Evolutionary conservation across 1,284 basidiomycete genomes (phyloP).

Genomic region (Cystobasidium pallidum): DNA sequence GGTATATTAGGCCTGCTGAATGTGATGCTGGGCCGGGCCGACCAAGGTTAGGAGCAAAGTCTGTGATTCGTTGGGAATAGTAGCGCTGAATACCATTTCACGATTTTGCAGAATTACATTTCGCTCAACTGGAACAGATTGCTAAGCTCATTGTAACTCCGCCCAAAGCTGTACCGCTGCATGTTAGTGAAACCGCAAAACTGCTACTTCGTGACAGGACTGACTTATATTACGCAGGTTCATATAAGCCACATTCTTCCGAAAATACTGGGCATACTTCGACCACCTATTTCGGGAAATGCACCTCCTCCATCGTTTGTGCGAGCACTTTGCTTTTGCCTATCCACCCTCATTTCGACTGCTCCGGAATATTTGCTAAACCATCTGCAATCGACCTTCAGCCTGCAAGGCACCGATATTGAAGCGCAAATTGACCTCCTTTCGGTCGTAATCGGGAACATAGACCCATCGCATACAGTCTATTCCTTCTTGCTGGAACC

Average conservation of each 20-base stretch:
- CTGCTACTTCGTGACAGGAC: neutral
- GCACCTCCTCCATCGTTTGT: slow-evolving; percentile 28
- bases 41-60: slow-evolving; percentile 11
- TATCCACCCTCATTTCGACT: slow-evolving; percentile 32
- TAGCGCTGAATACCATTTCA: neutral
- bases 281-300: slow-evolving; percentile 12
- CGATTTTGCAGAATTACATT: slow-evolving; percentile 16
- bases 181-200: slow-evolving; percentile 6
- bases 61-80: neutral
- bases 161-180: neutral
- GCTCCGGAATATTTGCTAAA: slow-evolving; percentile 4
- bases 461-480: slow-evolving; percentile 33
- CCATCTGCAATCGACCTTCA: slow-evolving; percentile 1
- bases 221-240: neutral
- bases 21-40: slow-evolving; percentile 46
- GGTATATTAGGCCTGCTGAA: slow-evolving; percentile 49
- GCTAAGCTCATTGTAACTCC: slow-evolving; percentile 35
- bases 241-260: slow-evolving; percentile 25
- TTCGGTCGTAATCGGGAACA: slow-evolving; percentile 22
- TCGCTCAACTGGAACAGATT: slow-evolving; percentile 37
- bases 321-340: slow-evolving; percentile 41
- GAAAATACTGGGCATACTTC: slow-evolving; percentile 19
- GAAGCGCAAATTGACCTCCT: slow-evolving; percentile 36
- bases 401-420: slow-evolving; percentile 18
- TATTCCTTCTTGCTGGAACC: slow-evolving; percentile 31